Evolutionary conservation across 139 green algal genomes (phyloP).

Genomic region (Volvox reticuliferus): DNA sequence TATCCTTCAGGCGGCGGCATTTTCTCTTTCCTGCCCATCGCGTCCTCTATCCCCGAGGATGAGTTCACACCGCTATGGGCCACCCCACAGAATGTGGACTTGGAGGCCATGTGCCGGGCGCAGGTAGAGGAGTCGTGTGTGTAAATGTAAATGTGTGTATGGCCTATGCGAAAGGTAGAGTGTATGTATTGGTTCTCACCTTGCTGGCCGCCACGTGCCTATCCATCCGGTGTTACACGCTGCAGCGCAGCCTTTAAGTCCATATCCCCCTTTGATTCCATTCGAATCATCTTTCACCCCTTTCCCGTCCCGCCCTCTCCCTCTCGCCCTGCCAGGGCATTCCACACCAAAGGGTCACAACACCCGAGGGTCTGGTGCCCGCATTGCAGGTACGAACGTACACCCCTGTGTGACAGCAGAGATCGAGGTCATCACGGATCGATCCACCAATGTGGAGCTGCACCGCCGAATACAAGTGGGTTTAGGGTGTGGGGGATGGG

Average conservation of each 20-base stretch:
- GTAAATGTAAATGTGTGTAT: too few relatives aligned
- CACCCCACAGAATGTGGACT: conserved; percentile 92
- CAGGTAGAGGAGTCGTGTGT: background rate
- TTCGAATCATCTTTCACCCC: background rate
- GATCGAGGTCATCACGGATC: conserved; percentile 78
- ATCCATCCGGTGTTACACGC: too few relatives aligned
- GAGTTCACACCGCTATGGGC: conserved; percentile 91
- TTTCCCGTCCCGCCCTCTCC: background rate
- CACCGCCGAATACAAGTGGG: conserved; percentile 79
- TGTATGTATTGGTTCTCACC: too few relatives aligned
- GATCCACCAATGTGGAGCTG: conserved; percentile 77
- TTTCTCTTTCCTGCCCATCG: conserved; percentile 96
- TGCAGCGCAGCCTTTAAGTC: too few relatives aligned
- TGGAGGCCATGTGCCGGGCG: conserved; percentile 69
- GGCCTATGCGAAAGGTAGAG: too few relatives aligned
- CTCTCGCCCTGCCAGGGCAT: conserved; percentile 76
- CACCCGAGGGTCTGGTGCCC: conserved; percentile 63
- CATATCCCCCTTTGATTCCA: too few relatives aligned
- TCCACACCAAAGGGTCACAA: conserved; percentile 78
- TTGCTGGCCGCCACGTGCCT: too few relatives aligned
- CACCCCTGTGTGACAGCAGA: too few relatives aligned
- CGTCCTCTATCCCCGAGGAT: conserved; percentile 72
- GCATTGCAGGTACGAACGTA: conserved; percentile 69
- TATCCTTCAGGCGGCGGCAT: conserved; percentile 88
- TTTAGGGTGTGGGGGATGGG: background rate